A percentile compares a stretch with the other conserved stretches of the same genome.
Conservation (phyloP, 306 rosid genomes). For the Inga laurina region DNA sequence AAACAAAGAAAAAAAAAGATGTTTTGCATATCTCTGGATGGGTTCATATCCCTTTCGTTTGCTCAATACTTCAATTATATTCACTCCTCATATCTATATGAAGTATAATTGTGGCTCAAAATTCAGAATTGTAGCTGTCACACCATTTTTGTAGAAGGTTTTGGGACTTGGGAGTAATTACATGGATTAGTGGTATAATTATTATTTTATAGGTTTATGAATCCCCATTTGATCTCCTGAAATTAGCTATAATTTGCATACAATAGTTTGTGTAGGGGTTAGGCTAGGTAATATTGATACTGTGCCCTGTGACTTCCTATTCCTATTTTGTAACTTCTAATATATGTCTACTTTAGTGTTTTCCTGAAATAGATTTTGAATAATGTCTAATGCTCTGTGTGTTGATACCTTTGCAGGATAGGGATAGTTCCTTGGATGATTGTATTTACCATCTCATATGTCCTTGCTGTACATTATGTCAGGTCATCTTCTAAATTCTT, state of each 20-base stretch:
- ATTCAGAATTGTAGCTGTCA: not conserved
- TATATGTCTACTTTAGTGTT: not conserved
- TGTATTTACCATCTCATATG: slow-evolving; percentile 48
- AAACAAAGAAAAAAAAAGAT: not conserved
- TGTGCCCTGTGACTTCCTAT: slow-evolving; percentile 2
- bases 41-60: not conserved
- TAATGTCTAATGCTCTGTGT: slow-evolving; percentile 21
- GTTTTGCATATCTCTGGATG: not conserved
- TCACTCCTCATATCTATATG: not conserved
- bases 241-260: not conserved
- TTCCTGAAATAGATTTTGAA: slow-evolving; percentile 10
- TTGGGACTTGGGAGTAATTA: not conserved
- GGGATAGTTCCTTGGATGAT: slow-evolving; percentile 51
- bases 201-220: not conserved
- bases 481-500: slow-evolving; percentile 38
- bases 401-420: slow-evolving; percentile 40
- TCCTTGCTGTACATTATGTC: slow-evolving; percentile 58
- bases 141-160: not conserved
- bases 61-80: not conserved
- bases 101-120: not conserved
- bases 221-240: not conserved
- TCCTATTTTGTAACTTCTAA: not conserved
- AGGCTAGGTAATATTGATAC: not conserved
- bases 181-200: not conserved
- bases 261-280: not conserved